Base-by-base conservation (phyloP, 805 yeast species). In the Candida cerambycidarum region DNA sequence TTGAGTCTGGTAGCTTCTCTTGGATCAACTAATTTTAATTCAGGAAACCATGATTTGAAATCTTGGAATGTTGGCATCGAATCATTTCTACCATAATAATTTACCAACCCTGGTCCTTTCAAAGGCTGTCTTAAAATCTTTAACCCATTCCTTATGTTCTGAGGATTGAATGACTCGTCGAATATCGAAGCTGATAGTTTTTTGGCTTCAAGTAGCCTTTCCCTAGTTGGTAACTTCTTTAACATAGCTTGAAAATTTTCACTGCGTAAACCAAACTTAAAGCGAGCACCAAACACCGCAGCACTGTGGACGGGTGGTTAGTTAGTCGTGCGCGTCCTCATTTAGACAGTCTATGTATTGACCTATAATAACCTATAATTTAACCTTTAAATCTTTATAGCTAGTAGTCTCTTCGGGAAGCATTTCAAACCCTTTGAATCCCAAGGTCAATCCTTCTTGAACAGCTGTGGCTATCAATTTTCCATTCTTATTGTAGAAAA, bases 131-230 rank as follows among this genome's bases (percentile, higher is more conserved):
- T 70, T 48, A 88, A 70, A 30, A 84, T 74, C 60, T 85, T 83
- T 37, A 86, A 67, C 32, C 95, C 96, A 12, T 86, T 85, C 61
- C 95, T 79, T 34, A 63, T 63, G 32, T 71, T 67, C 7, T 69
- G 62, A 19, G 95, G 93, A 57, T 85, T 86, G 66, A 77, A 86
- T 18, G 79, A 75, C 29, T 82, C 80, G 46, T 83, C 82, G 57
- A 87, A 87, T 28, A 87, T 75, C 46, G 75, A 71, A 24, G 88
- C 80, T 45, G 83, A 78, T 19, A 82, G 61, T 57, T 83, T 74
- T 44, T 80, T 75, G 19, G 82, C 73, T 57, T 78, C 75, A 36
- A 71, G 65, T 13, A 85, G 67, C 58, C 87, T 75, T 39, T 61
- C 65, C 47, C 59, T 54, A 1, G 69, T 46, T 15, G 80, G 79